A percentile compares a stretch with the other conserved stretches of the same genome.
Conservation (phyloP, 2,329 filamentous ascomycete genomes). For the Fusarium brevicatenulatum region DNA sequence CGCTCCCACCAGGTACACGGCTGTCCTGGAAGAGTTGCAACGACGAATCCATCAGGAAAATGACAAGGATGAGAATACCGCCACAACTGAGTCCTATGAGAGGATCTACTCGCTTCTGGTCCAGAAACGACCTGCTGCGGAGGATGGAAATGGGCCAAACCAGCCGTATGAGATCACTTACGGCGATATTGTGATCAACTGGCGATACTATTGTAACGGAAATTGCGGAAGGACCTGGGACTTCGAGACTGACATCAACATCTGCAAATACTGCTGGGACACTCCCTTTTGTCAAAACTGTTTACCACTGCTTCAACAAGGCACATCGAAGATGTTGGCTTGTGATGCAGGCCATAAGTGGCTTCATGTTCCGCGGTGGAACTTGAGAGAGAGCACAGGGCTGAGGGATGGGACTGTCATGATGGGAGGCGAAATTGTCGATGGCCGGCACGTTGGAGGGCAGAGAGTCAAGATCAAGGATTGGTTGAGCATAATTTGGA, state of each 20-base stretch:
- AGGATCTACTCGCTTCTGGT: background rate
- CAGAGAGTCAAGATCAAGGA: background rate
- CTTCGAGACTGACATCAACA: background rate
- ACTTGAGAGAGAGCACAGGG: background rate
- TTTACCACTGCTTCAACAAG: background rate
- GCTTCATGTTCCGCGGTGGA: background rate
- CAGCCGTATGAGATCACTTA: background rate
- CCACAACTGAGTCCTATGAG: background rate
- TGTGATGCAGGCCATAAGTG: background rate
- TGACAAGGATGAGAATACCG: background rate
- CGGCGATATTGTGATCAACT: background rate
- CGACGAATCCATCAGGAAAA: rapidly evolving
- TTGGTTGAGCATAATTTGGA: background rate
- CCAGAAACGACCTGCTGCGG: rapidly evolving
- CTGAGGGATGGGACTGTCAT: background rate
- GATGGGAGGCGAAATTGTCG: background rate
- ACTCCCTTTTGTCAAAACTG: background rate
- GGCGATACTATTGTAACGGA: background rate
- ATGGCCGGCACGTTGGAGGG: background rate
- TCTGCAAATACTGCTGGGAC: background rate
- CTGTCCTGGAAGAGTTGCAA: background rate
- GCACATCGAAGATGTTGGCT: background rate
- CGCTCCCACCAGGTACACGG: background rate
- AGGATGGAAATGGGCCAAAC: rapidly evolving
- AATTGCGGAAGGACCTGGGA: background rate